Evolutionary conservation across 2,329 filamentous ascomycete genomes (phyloP), one percentile per base, ranked within the genome.

Genomic region (Penicillium sp.): DNA sequence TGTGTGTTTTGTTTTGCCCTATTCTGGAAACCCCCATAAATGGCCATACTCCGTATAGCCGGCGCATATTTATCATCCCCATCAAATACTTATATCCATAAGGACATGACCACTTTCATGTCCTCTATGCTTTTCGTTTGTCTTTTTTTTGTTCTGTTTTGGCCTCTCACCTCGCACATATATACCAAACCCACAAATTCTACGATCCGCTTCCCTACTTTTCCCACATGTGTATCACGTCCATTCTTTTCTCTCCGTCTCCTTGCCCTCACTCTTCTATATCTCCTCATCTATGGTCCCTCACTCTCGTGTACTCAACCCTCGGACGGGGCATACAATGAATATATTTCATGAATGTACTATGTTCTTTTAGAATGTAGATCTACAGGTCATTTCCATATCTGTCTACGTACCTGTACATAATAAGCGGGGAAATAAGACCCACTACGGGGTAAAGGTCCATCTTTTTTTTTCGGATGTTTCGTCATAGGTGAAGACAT

Each of bases 21-120:
- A 50, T 59, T 52, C 54, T 55, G 61, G 64, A 67, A 66, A 64
- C 63, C 50, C 44, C 36, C 27, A 64, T 64, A 65, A 66, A 66
- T 62, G 60, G 64, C 60, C 60, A 15, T 55, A 38, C 49, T 42
- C 29, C 52, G 50, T 56, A 55, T 56, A 63, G 60, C 63, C 60
- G 60, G 61, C 64, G 63, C 65, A 67, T 66, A 63, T 61, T 57
- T 54, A 67, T 56, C 53, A 67, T 56, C 55, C 44, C 43, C 52
- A 55, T 44, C 31, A 42, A 45, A 43, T 55, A 58, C 43, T 54
- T 49, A 62, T 61, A 58, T 58, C 41, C 49, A 47, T 44, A 53
- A 15, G 27, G 50, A 5, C 31, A 36, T 53, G 50, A 36, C 21
- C 19, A 25, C 25, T 31, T 21, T 36, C 48, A 47, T 51, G 41